Percentiles rank a stretch among this genome's conserved stretches.
phyloP scores from a whole-genome alignment of 331 rosid genomes.

The Phaseolus coccineus region DNA sequence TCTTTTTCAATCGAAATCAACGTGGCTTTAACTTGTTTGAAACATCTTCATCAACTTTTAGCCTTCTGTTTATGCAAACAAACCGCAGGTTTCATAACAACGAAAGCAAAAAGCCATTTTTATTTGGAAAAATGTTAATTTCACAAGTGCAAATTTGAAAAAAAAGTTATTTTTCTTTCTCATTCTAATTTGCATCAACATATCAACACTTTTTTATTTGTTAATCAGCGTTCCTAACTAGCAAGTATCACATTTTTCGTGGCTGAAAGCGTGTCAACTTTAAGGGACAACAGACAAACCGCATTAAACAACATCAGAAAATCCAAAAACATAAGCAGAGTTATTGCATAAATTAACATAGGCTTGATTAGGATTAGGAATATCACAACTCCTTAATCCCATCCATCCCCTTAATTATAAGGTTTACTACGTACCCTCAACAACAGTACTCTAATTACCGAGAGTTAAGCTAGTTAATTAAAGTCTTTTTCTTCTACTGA shows the following conservation, averaged over 20 bases:
- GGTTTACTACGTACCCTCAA: not conserved
- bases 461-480: not conserved
- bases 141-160: no score
- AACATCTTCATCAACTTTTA: no score
- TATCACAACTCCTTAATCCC: not conserved
- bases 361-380: constrained; percentile 25
- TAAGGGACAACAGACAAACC: not conserved
- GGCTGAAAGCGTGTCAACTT: not conserved
- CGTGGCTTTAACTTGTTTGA: no score
- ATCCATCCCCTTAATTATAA: not conserved
- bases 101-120: not conserved
- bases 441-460: no score
- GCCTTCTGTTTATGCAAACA: not conserved
- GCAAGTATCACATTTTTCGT: not conserved
- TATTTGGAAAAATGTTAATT: not conserved
- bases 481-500: not conserved
- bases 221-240: not conserved
- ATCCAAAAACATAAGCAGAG: not conserved
- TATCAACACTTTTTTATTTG: not conserved
- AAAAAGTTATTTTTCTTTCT: no score
- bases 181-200: no score
- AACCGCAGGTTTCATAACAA: not conserved
- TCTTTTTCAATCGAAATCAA: no score
- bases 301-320: not conserved
- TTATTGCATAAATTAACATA: not conserved